Base-by-base conservation (phyloP, 2,329 filamentous ascomycete genomes). In the Cladosporium cucumerinum region DNA sequence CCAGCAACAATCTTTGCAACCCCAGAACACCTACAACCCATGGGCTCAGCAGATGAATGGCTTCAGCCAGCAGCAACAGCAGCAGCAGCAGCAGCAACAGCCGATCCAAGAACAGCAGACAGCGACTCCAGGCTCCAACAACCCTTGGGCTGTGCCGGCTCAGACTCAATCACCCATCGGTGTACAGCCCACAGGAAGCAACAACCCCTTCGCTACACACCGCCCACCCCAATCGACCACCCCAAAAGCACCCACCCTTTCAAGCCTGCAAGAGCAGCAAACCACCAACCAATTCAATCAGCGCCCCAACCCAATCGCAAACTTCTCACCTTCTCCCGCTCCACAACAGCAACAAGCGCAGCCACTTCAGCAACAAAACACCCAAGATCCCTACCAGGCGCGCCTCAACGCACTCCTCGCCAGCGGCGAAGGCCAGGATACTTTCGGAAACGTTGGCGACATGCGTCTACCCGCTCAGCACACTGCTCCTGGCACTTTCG, bases 371-470 rank as follows among this genome's bases (percentile, higher is more conserved):
- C 66, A 67, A 26, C 68, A 66, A 59, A 65, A 68, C 75, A 71
- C 73, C 8, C 68, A 78, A 71, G 84, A 89, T 69, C 85, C 86
- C 14, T 86, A 88, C 68, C 80, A 86, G 65, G 87, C 89, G 25
- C 90, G 87, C 73, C 89, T 99, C 70, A 98, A 98, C 75, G 86
- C 90, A 1, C 86, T 99, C 36, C 86, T 99, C 52, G 86, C 93
- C 3, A 87, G 85, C 26, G 93, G 95, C 69, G 95, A 99, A 65
- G 95, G 95, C 26, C 91, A 96, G 82, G 95, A 99, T 75, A 99
- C 95, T 0, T 99, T 96, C 76, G 95, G 95, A 69, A 99, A 99
- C 77, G 92, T 92, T n/a, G 95, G 95, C 70, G 92, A 98, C 69
- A 84, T 97, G 55, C 93, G 95, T 78, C 96, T 99, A 69, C 95